phyloP scores from a whole-genome alignment of 768 basidiomycete species.

The Sarcomyxa edulis region DNA sequence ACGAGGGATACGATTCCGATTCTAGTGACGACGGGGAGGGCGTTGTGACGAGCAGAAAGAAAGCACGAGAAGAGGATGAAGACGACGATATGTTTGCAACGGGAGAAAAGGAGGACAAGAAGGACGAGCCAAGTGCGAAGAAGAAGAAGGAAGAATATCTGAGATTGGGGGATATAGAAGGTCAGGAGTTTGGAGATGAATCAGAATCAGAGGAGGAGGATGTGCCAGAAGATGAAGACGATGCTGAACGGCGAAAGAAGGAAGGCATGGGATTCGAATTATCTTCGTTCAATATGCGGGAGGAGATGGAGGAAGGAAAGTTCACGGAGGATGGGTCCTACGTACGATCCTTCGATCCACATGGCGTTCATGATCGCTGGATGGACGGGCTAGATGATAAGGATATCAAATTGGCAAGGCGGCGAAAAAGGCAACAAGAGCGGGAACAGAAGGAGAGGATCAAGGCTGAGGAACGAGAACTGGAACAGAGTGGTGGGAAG shows the following conservation, averaged over 20 bases:
- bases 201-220: conserved; percentile 39
- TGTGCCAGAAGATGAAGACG: conserved; percentile 72
- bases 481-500: conserved; percentile 63
- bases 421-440: conserved; percentile 71
- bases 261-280: conserved; percentile 91
- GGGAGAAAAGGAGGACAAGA: conserved; percentile 53
- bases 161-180: conserved; percentile 92
- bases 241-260: conserved; percentile 68
- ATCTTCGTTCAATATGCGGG: conserved; percentile 97
- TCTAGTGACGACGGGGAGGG: conserved; percentile 93
- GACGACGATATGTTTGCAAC: conserved; percentile 80
- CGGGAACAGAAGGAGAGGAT: conserved; percentile 64
- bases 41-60: conserved; percentile 80
- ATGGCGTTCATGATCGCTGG: conserved; percentile 93
- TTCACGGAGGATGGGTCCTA: conserved; percentile 93
- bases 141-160: conserved; percentile 70
- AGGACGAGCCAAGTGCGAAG: conserved; percentile 32
- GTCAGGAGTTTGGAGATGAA: conserved; percentile 77
- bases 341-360: conserved; percentile 81
- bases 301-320: conserved; percentile 97
- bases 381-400: conserved; percentile 85
- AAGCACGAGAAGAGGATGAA: conserved; percentile 52
- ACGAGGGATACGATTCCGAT: conserved; percentile 89
- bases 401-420: conserved; percentile 79
- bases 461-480: conserved; percentile 69